Percentiles rank a stretch among this genome's conserved stretches.
Conservation (phyloP, 805 yeast species). For the Barnettozyma sp. region DNA sequence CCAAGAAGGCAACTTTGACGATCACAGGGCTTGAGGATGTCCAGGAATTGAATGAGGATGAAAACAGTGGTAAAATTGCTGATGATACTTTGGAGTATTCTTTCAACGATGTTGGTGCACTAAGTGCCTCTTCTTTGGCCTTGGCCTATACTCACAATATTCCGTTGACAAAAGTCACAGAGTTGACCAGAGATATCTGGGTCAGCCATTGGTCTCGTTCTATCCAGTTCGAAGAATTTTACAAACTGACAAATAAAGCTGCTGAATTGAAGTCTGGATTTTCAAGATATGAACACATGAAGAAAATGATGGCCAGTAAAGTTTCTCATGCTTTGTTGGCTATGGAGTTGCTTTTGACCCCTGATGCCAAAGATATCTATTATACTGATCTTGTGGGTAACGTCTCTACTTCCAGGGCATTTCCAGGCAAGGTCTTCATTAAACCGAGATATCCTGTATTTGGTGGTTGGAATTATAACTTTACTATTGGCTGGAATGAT, state of each 20-base stretch:
- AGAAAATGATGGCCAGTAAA: slow-evolving; percentile 40
- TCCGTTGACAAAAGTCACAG: slow-evolving; percentile 57
- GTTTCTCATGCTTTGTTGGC: slow-evolving; percentile 55
- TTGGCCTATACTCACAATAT: slow-evolving; percentile 56
- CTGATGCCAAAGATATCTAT: slow-evolving; percentile 56
- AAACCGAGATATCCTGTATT: slow-evolving; percentile 90
- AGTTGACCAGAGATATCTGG: slow-evolving; percentile 74
- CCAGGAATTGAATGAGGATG: slow-evolving; percentile 35
- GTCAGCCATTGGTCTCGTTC: slow-evolving; percentile 76
- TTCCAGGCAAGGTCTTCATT: slow-evolving; percentile 40
- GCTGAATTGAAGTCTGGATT: slow-evolving; percentile 67
- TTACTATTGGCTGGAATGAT: slow-evolving; percentile 90
- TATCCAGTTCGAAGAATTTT: slow-evolving; percentile 75
- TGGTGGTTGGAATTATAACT: slow-evolving; percentile 95
- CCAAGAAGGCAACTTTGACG: slow-evolving; percentile 38
- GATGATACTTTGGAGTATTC: slow-evolving; percentile 45
- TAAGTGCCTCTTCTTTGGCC: slow-evolving; percentile 40
- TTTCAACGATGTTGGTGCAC: slow-evolving; percentile 43
- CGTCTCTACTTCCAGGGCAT: slow-evolving; percentile 65
- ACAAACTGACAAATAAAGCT: slow-evolving; percentile 70
- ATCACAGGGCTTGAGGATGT: slow-evolving; percentile 42
- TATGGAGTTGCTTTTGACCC: slow-evolving; percentile 50
- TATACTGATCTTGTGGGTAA: slow-evolving; percentile 89
- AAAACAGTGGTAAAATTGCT: slow-evolving; percentile 31
- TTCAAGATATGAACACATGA: slow-evolving; percentile 73